Evolutionary conservation across 2,329 filamentous ascomycete genomes (phyloP).

Genomic region (Pestalotiopsis sp.): DNA sequence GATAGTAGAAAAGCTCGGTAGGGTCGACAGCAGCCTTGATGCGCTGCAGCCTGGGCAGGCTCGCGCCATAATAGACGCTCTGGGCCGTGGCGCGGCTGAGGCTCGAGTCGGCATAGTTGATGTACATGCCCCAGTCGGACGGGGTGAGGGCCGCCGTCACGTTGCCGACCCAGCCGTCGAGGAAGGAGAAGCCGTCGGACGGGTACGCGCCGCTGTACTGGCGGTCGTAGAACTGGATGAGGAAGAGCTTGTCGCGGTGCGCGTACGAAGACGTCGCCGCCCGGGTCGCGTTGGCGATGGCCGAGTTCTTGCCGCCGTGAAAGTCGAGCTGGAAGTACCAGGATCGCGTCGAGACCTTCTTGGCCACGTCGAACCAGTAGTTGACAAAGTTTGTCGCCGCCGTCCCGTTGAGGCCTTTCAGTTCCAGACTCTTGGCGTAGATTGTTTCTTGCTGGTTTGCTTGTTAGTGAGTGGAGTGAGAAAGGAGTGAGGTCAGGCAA

Average conservation of each 20-base stretch:
- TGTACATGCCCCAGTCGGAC: conserved; percentile 29
- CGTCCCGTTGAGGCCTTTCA: conserved; percentile 36
- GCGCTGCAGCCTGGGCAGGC: conserved; percentile 1
- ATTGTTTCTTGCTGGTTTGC: conserved; percentile 42
- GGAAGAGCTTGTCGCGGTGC: conserved; percentile 48
- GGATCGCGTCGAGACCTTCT: conserved; percentile 33
- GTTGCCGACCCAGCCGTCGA: conserved; percentile 29
- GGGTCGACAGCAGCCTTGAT: conserved; percentile 12
- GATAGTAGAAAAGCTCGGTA: conserved; percentile 9
- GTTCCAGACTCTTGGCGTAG: conserved; percentile 43
- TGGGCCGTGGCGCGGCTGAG: conserved; percentile 3
- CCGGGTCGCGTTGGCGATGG: conserved; percentile 30
- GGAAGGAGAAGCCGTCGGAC: conserved; percentile 23
- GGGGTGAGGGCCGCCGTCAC: conserved; percentile 22
- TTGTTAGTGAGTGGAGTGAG: conserved; percentile 6
- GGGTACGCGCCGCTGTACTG: conserved; percentile 32
- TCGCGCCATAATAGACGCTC: neutral
- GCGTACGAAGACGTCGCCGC: conserved; percentile 38
- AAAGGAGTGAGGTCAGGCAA: neutral
- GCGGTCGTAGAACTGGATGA: conserved; percentile 51
- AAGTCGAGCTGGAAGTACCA: conserved; percentile 47
- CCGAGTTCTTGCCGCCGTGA: conserved; percentile 42
- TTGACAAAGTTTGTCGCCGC: conserved; percentile 39
- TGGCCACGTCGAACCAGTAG: conserved; percentile 42
- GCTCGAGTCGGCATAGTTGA: conserved; percentile 11